A percentile compares a stretch with the other conserved stretches of the same genome.
Evolutionary conservation across 2,329 filamentous ascomycete genomes (phyloP).

Genomic region (Juglanconis oblonga): DNA sequence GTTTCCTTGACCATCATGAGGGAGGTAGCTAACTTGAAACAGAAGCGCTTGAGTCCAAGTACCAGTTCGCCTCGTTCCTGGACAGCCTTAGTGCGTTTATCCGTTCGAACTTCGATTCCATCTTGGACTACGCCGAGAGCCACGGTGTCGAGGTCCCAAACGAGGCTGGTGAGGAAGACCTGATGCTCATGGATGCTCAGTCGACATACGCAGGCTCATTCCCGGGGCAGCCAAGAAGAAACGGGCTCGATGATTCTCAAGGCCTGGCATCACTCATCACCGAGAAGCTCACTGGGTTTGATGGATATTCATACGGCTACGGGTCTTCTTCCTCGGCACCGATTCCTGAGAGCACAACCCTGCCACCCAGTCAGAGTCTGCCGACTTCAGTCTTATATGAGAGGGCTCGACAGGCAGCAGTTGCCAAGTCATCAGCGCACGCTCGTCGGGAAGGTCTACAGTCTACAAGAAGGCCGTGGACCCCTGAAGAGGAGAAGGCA

Average conservation of each 20-base stretch:
- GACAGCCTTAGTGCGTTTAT: conserved; percentile 30
- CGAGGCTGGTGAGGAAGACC: conserved; percentile 23
- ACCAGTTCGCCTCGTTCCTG: conserved; percentile 37
- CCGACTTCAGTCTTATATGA: conserved; percentile 57
- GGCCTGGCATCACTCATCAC: conserved; percentile 26
- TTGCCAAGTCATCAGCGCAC: conserved; percentile 54
- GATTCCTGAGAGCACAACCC: conserved; percentile 29
- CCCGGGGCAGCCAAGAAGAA: conserved; percentile 12
- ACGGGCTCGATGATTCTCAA: conserved; percentile 18
- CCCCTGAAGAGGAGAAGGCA: conserved; percentile 83
- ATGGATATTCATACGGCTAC: conserved; percentile 8
- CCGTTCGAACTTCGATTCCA: conserved; percentile 27
- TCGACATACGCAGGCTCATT: conserved; percentile 16
- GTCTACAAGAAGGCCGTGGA: conserved; percentile 76
- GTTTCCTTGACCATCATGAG: not conserved
- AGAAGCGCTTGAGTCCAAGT: conserved; percentile 35
- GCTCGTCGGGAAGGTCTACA: conserved; percentile 55
- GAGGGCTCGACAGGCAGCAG: conserved; percentile 55
- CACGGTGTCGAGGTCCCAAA: conserved; percentile 36
- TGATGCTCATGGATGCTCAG: conserved; percentile 17
- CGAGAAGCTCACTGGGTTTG: conserved; percentile 20
- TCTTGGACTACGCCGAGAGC: conserved; percentile 35
- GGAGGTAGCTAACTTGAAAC: conserved; percentile 19
- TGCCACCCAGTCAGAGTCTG: conserved; percentile 56
- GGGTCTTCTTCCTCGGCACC: conserved; percentile 18